Conservation (phyloP, 2,329 filamentous ascomycete species). For the Hymenoscyphus infarciens region DNA sequence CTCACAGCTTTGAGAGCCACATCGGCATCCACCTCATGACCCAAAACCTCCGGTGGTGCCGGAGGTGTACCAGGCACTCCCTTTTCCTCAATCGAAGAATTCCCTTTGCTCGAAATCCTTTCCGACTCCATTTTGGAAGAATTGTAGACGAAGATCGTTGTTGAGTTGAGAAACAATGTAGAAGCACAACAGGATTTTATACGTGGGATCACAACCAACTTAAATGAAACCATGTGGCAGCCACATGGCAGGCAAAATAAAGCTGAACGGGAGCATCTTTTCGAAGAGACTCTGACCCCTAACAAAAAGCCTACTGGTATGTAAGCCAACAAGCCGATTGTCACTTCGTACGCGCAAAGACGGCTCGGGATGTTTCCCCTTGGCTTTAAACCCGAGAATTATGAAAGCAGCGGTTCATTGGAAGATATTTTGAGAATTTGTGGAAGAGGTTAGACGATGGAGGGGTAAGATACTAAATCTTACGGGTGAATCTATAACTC, state of each 20-base stretch:
- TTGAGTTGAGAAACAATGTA: not conserved
- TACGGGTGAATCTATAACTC: not conserved
- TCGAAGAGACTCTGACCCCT: too few species aligned
- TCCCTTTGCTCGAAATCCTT: not conserved
- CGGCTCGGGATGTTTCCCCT: not conserved
- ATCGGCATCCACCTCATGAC: conserved; percentile 37
- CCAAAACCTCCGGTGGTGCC: not conserved
- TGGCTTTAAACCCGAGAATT: not conserved
- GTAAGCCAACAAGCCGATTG: too few species aligned
- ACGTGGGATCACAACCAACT: not conserved
- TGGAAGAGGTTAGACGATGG: not conserved
- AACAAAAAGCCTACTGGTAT: not conserved
- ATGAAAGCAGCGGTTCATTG: not conserved
- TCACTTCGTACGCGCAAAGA: too few species aligned
- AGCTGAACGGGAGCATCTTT: not conserved
- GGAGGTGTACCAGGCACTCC: not conserved
- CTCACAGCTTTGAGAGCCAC: conserved; percentile 42
- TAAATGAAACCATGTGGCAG: not conserved
- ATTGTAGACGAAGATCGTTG: not conserved
- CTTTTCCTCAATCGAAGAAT: not conserved
- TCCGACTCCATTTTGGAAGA: not conserved
- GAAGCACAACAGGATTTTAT: not conserved
- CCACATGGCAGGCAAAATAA: not conserved
- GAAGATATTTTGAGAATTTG: not conserved
- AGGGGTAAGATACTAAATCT: too few species aligned